A percentile compares a stretch with the other conserved stretches of the same genome.
Conservation (phyloP, 2,329 filamentous ascomycete species). For the Colletotrichum filicis region DNA sequence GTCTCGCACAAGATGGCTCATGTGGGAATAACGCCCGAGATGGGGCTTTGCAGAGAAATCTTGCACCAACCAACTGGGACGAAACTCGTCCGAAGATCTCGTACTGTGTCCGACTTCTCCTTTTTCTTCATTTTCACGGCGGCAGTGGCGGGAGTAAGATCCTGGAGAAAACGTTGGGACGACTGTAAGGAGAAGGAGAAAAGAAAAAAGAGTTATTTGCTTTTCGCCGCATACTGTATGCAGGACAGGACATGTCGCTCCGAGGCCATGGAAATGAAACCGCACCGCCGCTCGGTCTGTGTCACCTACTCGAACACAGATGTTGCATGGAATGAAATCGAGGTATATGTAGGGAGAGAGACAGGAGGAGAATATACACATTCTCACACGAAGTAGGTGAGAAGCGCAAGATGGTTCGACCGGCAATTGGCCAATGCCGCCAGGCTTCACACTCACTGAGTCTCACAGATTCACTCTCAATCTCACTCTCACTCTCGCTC, state of each 20-base stretch:
- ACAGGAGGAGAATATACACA: background rate
- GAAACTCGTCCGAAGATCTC: background rate
- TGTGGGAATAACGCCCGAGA: conserved; percentile 1
- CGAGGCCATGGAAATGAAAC: background rate
- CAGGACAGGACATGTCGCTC: background rate
- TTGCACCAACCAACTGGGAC: background rate
- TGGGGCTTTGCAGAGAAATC: background rate
- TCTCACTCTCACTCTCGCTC: background rate
- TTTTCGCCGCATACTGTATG: background rate
- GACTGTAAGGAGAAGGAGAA: background rate
- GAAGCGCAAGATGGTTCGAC: background rate
- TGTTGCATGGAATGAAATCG: background rate
- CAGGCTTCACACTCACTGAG: no score
- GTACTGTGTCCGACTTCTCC: background rate
- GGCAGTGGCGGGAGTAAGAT: background rate
- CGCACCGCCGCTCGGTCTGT: background rate
- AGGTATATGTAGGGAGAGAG: background rate
- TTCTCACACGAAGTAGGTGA: background rate
- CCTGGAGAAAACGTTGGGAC: background rate
- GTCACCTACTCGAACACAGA: background rate
- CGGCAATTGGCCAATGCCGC: background rate
- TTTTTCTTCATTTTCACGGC: background rate
- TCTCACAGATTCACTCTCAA: background rate
- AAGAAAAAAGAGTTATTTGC: background rate
- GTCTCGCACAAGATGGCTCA: background rate